Evolutionary conservation across 2,329 filamentous ascomycete genomes (phyloP).

Genomic region (Helotiales sp.): DNA sequence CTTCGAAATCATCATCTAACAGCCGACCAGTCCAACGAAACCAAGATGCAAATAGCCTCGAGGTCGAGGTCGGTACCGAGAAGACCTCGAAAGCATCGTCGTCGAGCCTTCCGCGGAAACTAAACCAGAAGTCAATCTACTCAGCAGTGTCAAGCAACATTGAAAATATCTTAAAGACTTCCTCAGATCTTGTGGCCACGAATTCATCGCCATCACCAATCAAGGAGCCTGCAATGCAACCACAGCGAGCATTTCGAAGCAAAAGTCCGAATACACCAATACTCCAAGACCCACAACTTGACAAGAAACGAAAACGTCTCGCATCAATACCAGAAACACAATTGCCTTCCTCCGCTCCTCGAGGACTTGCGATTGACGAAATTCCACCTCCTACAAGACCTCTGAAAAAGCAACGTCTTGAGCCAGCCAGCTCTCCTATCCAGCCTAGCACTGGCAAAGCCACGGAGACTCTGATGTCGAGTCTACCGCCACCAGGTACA

Average conservation of each 20-base stretch:
- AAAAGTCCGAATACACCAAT: background rate
- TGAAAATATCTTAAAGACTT: background rate
- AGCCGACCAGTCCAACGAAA: no score
- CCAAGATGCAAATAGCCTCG: background rate
- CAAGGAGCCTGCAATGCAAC: background rate
- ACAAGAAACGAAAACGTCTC: conserved; percentile 15
- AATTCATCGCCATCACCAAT: conserved; percentile 13
- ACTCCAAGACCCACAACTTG: conserved; percentile 10
- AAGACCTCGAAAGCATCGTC: background rate
- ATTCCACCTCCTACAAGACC: background rate
- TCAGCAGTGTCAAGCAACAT: background rate
- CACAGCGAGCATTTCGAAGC: background rate
- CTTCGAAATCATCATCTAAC: no score
- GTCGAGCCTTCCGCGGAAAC: background rate
- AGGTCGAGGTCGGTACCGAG: background rate
- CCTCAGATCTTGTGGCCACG: background rate
- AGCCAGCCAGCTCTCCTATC: background rate
- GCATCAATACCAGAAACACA: conserved; percentile 7
- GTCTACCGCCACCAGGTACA: background rate
- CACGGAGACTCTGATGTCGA: background rate
- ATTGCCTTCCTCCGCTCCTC: conserved; percentile 10
- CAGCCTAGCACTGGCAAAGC: background rate
- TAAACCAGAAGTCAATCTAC: background rate
- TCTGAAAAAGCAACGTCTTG: conserved; percentile 6
- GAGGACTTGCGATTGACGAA: background rate